phyloP scores from a whole-genome alignment of 176 grass and related monocot species.

The Alloteropsis semialata region DNA sequence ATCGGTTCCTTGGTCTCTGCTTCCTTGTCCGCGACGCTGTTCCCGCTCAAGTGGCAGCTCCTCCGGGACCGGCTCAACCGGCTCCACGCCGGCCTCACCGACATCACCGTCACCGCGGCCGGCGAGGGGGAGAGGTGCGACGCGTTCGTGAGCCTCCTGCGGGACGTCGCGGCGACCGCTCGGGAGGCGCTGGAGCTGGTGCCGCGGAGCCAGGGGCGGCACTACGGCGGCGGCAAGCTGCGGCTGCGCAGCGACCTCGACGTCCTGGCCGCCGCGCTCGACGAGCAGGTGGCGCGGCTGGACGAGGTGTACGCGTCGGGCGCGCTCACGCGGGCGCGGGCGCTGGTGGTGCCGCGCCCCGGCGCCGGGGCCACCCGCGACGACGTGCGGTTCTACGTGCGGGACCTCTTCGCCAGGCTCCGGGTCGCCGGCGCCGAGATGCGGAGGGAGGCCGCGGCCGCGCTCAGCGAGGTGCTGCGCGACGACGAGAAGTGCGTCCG shows the following conservation, averaged over 20 bases:
- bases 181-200: slow-evolving; percentile 38
- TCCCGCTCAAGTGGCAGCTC: slow-evolving; percentile 81
- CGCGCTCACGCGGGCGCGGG: slow-evolving; percentile 39
- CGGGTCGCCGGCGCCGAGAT: slow-evolving; percentile 58
- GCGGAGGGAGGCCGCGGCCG: slow-evolving; percentile 42
- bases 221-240: slow-evolving; percentile 77
- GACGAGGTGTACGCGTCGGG: slow-evolving; percentile 55
- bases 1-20: slow-evolving; percentile 36
- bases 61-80: slow-evolving; percentile 64
- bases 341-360: slow-evolving; percentile 66
- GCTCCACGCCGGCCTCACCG: slow-evolving; percentile 52
- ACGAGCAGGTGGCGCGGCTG: slow-evolving; percentile 45
- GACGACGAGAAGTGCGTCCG: slow-evolving; percentile 70
- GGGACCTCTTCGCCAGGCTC: slow-evolving; percentile 69
- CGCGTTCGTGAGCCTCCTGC: slow-evolving; percentile 40
- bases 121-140: neutral
- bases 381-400: slow-evolving; percentile 82
- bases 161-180: slow-evolving; percentile 22
- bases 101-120: slow-evolving; percentile 19
- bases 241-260: slow-evolving; percentile 86
- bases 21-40: slow-evolving; percentile 53
- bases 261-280: slow-evolving; percentile 44
- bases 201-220: slow-evolving; percentile 49
- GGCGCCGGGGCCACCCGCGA: slow-evolving; percentile 52
- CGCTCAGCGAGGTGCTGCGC: slow-evolving; percentile 48